Evolutionary conservation across 495 filamentous ascomycete species (phyloP), one percentile per base, ranked within the genome.

Genomic region (Hypoxylon cercidicola): DNA sequence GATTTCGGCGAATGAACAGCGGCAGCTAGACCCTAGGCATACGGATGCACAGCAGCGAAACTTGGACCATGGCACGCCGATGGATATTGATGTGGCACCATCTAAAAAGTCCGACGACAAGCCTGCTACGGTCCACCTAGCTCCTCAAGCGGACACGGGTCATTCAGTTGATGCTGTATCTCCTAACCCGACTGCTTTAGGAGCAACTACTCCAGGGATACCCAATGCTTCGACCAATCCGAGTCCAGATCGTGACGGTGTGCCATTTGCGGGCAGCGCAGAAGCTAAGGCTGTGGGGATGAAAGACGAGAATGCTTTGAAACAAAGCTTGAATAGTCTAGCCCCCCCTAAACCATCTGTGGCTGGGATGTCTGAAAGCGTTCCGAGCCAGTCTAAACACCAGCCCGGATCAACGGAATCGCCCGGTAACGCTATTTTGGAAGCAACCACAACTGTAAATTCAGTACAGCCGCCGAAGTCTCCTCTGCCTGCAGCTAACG

Each of bases 191-290:
- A 83, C 78, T 4, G 68, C 76, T 28, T 74, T 75, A 53, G 78
- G 76, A 12, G 72, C 74, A 30, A 71, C 73, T 2, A 80, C 78
- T 2, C 77, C 78, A 3, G 72, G 60, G 1, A 58, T 76, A 2
- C 77, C 80, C 75, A 73, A 80, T 40, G 71, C 68, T 0, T 79
- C 83, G 0, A 77, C 82, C 1, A 80, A 83, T 60, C 84, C 85
- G 1, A 84, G 82, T 57, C 81, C 85, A 0, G 83, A 85, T 62
- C 79, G 80, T 45, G 84, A 86, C 37, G 75, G 72, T 28, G 73
- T 78, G 21, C 73, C 81, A 65, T 75, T 74, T 67, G 35, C 69
- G 35, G 73, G 75, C n/a, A 64, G 30, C 45, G 66, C 53, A 18
- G 79, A 78, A 9, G 69, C 75, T 30, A 76, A 75, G 37, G 46